These are phyloP conservation scores for Dictyostelium intermedium DNA, from an alignment of 78 protist species.

Conservation along the genomic window DNA sequence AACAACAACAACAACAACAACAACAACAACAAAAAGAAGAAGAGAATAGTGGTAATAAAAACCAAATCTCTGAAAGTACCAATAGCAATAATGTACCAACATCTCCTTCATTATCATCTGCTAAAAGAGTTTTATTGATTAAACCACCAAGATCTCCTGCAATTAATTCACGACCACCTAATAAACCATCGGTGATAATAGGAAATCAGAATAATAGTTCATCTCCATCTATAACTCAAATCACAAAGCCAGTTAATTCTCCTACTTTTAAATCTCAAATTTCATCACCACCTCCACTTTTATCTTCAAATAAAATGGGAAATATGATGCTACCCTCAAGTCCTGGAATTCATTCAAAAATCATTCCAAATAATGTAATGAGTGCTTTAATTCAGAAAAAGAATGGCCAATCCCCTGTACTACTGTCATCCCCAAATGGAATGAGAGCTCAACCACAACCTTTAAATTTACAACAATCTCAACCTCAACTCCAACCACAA, in stretches of 20 bases:
- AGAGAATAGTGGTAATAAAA: background rate
- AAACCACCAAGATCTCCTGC: slow-evolving; percentile 68
- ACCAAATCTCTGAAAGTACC: background rate
- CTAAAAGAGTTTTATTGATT: slow-evolving; percentile 31
- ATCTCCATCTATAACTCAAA: slow-evolving; percentile 34
- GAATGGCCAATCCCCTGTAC: background rate
- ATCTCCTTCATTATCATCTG: slow-evolving; percentile 33
- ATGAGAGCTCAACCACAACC: slow-evolving; percentile 2
- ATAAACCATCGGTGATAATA: slow-evolving; percentile 26
- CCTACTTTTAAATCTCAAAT: slow-evolving; percentile 17
- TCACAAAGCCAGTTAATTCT: background rate
- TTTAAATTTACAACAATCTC: background rate
- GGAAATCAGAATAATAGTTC: background rate
- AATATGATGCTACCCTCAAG: slow-evolving; percentile 1
- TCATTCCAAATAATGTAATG: background rate
- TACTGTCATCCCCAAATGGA: background rate
- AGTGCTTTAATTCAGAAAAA: slow-evolving; percentile 29
- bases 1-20: background rate
- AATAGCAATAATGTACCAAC: background rate
- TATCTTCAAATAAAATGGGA: background rate
- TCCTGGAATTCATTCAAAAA: slow-evolving; percentile 49
- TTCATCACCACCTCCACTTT: background rate
- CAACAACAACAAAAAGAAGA: background rate
- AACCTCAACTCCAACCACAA: background rate
- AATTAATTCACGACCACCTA: background rate